phyloP scores from a whole-genome alignment of 1,284 basidiomycete species.

The Boletus smithii region DNA sequence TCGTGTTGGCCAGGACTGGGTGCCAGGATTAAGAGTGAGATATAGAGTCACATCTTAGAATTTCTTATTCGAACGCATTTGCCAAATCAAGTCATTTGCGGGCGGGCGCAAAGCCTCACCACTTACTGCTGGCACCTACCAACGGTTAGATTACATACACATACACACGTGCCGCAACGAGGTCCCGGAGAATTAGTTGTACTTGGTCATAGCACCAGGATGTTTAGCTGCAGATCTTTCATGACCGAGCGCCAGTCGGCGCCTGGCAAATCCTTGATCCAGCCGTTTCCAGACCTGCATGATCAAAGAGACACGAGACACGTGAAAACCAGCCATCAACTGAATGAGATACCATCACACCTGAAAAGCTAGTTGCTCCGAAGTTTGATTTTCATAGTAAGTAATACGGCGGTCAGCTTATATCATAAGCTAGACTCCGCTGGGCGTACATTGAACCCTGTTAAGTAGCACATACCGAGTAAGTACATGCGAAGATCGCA shows the following conservation, averaged over 20 bases:
- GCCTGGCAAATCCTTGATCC: constrained; percentile 34
- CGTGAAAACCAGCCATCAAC: constrained; percentile 25
- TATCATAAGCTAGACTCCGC: constrained; percentile 13
- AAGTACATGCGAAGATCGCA: constrained; percentile 9
- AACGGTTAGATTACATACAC: constrained; percentile 26
- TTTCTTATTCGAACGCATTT: constrained; percentile 10
- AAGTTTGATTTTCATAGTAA: constrained; percentile 50
- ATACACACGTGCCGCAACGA: constrained; percentile 20
- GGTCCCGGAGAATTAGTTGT: constrained; percentile 11
- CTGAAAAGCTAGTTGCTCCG: constrained; percentile 43
- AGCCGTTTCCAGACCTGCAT: constrained; percentile 40
- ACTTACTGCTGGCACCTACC: constrained; percentile 23
- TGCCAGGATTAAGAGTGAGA: constrained; percentile 10
- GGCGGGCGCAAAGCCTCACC: constrained; percentile 20
- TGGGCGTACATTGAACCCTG: constrained; percentile 26
- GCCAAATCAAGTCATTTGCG: constrained; percentile 11
- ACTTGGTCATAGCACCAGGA: constrained; percentile 34
- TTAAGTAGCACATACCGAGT: constrained; percentile 8
- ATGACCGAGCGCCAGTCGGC: constrained; percentile 42
- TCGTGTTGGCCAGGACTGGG: constrained; percentile 23
- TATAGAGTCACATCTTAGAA: background rate
- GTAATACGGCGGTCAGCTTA: constrained; percentile 18
- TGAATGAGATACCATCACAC: constrained; percentile 30
- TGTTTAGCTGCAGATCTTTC: constrained; percentile 36
- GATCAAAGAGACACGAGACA: constrained; percentile 18